phyloP scores from a whole-genome alignment of 2,329 filamentous ascomycete genomes.

The Paecilomyces variotii region DNA sequence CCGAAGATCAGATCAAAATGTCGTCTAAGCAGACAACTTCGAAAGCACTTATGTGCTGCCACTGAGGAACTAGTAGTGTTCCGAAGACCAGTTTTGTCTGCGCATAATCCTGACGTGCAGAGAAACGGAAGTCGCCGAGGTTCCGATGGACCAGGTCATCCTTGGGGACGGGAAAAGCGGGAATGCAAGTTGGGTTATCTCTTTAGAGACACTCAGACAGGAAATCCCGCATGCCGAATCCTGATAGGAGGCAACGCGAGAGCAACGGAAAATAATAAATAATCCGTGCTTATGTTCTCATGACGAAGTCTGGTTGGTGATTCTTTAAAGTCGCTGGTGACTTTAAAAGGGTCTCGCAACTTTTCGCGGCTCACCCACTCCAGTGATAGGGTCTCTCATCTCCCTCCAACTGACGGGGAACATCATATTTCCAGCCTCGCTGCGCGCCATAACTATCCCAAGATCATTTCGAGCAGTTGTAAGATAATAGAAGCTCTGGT shows the following conservation, averaged over 20 bases:
- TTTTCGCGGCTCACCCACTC: slow-evolving; percentile 71
- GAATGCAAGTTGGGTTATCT: background rate
- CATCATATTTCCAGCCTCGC: slow-evolving; percentile 83
- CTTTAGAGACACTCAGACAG: background rate
- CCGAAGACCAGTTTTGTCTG: too few species aligned
- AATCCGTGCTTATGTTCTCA: background rate
- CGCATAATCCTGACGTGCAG: too few species aligned
- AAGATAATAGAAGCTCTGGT: slow-evolving; percentile 94
- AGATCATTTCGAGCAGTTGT: slow-evolving; percentile 84
- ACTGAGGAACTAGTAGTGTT: too few species aligned
- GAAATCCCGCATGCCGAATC: background rate
- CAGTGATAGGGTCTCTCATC: slow-evolving; percentile 76
- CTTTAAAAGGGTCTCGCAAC: slow-evolving; percentile 83
- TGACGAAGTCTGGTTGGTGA: background rate
- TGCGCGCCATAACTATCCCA: slow-evolving; percentile 87
- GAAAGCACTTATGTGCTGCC: too few species aligned
- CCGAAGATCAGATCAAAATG: too few species aligned
- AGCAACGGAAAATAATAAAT: background rate
- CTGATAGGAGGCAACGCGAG: background rate
- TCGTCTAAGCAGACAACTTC: too few species aligned
- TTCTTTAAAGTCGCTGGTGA: background rate
- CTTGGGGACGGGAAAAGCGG: background rate
- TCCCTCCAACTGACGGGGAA: slow-evolving; percentile 93
- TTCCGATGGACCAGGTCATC: background rate
- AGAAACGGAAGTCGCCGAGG: too few species aligned